phyloP scores from a whole-genome alignment of 148 eudicot genomes.

The Vaccinium macrocarpon region DNA sequence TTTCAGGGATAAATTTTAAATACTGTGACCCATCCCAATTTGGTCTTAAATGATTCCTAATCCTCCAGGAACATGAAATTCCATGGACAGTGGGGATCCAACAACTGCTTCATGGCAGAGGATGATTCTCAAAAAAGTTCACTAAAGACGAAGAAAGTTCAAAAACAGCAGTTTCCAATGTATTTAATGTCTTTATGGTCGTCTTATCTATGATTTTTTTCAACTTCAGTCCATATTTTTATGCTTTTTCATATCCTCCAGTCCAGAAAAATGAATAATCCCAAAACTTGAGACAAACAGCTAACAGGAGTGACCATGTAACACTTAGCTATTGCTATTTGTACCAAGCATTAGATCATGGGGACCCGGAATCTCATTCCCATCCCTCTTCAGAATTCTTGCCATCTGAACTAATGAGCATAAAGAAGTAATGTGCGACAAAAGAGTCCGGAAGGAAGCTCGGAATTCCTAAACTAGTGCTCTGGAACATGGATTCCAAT shows the following conservation, averaged over 20 bases:
- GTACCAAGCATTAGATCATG: neutral
- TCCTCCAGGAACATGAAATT: neutral
- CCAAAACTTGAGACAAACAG: neutral
- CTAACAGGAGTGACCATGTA: neutral
- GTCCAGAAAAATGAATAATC: neutral
- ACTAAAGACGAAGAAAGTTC: neutral
- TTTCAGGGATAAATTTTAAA: neutral
- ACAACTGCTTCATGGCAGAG: neutral
- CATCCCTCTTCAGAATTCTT: neutral
- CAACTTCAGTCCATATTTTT: slow-evolving; percentile 1
- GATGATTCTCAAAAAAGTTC: neutral
- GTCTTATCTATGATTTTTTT: neutral
- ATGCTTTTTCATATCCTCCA: neutral
- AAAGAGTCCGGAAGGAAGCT: neutral
- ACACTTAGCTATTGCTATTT: neutral
- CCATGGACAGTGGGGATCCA: neutral
- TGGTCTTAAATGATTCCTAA: neutral
- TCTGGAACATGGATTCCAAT: neutral
- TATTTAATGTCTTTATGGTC: neutral
- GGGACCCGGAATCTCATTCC: neutral
- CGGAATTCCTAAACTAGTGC: neutral
- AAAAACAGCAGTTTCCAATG: neutral
- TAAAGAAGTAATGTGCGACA: neutral
- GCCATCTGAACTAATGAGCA: neutral
- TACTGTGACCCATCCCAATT: neutral